These are phyloP conservation scores for Ogataea haglerorum DNA, from an alignment of 805 yeast genomes.

Conservation along the genomic window DNA sequence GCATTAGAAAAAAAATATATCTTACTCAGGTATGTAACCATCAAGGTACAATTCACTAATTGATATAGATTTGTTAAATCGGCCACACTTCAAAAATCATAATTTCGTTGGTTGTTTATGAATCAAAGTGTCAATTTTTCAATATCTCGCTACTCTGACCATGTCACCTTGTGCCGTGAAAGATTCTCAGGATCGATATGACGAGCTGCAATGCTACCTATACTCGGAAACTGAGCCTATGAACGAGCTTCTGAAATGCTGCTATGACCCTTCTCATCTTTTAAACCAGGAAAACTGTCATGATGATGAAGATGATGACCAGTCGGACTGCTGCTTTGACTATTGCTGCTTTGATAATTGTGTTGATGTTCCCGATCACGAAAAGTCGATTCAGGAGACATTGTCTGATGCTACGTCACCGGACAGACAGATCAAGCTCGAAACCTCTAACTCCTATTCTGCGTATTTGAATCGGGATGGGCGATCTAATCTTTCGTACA, in stretches of 20 bases:
- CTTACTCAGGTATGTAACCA: constrained; percentile 1
- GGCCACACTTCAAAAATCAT: not conserved
- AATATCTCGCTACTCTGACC: not conserved
- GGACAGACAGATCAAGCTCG: not conserved
- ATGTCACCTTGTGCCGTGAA: not conserved
- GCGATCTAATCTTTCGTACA: not conserved
- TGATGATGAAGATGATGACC: constrained; percentile 3
- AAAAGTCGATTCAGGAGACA: not conserved
- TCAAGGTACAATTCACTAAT: constrained; percentile 2
- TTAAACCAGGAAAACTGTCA: constrained; percentile 1
- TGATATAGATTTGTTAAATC: not conserved
- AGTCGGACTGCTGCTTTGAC: constrained; percentile 25
- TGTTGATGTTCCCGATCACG: constrained; percentile 1
- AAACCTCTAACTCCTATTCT: not conserved
- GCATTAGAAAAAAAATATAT: not conserved
- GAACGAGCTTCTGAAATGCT: constrained; percentile 23
- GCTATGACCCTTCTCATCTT: constrained; percentile 26
- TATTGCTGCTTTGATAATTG: constrained; percentile 25
- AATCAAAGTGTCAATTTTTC: not conserved
- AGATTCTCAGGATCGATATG: constrained; percentile 11
- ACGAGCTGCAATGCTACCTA: constrained; percentile 7
- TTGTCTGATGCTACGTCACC: not conserved
- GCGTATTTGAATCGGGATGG: not conserved
- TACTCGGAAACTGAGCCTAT: constrained; percentile 11
- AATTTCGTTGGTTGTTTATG: not conserved